Conservation (phyloP, 176 grass and related monocot species). For the Saccharum officinarum region DNA sequence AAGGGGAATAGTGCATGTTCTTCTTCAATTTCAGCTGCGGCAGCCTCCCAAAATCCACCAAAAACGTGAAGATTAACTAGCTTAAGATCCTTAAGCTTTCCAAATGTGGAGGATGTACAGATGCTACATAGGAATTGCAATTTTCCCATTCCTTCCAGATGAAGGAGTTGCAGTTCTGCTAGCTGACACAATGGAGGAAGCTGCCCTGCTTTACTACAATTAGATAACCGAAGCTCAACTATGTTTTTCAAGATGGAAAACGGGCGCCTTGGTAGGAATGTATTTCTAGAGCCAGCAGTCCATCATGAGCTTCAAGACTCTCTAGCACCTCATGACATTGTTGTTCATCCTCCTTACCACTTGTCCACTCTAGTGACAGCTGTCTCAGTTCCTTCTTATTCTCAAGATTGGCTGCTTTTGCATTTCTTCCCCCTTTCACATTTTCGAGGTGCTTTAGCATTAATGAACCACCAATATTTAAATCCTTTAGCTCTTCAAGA, state of each 20-base stretch:
- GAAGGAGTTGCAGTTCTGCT: neutral
- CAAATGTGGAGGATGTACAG: neutral
- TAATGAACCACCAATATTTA: neutral
- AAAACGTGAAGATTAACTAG: rapidly evolving
- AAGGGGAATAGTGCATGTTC: neutral
- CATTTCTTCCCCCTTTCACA: neutral
- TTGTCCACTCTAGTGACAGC: neutral
- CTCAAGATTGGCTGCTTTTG: neutral
- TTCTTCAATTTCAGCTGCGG: neutral
- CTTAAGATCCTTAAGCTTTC: neutral
- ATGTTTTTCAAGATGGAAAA: neutral
- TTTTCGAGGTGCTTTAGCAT: neutral
- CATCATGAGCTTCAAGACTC: neutral
- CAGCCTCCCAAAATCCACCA: neutral
- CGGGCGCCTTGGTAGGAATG: neutral
- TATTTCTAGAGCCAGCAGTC: neutral
- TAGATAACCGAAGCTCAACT: neutral
- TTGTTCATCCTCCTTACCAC: neutral
- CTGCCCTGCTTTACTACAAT: neutral
- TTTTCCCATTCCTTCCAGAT: neutral
- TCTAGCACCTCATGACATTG: neutral
- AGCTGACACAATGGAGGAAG: neutral
- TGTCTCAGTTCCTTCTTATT: neutral
- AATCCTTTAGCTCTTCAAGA: neutral
- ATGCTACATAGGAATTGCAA: neutral